Evolutionary conservation across 495 filamentous ascomycete species (phyloP), one percentile per base, ranked within the genome.

Genomic region (Penicillium canescens): DNA sequence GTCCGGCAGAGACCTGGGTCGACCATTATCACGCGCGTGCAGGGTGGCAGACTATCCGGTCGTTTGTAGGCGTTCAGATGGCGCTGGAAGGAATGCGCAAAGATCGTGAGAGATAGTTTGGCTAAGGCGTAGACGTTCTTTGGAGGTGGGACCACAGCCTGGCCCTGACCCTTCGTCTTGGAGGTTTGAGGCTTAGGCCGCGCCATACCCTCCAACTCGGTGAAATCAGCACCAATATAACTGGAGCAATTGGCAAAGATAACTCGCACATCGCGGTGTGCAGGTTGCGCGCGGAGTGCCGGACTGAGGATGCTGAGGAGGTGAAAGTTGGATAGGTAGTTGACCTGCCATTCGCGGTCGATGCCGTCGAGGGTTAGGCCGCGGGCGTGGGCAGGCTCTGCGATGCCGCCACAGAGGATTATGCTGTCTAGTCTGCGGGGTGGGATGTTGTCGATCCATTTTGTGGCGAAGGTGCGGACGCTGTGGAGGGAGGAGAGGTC

Each of bases 401-500:
- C 60, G 1, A 86, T 86, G 34, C 86, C 85, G 4, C 84, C 94
- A 69, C 91, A 95, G 14, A 97, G 79, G 40, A 99, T 84, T 20
- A 99, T 73, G 85, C 93, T 91, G 69, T 99, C 94, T 4, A 99
- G 76, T n/a, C 94, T 83, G 35, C 94, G 83, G 18, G 92, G 88
- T 0, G 95, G 92, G 24, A 86, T 82, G 67, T 98, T 99, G 70
- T 99, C 92, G 59, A 98, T 88, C 91, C 95, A 99, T 74, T 92
- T 92, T 3, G 94, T 99, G n/a, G 94, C 94, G 65, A 99, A 99
- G 52, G 85, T 78, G 21, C 94, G 89, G 51, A 99, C 85, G 54
- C 87, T 92, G 63, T 96, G 83, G 14, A 98, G 76, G 11, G 88
- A 92, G 23, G 86, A 72, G 37, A 99, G 84, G 57, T 99, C 92